Percentiles rank a stretch among this genome's conserved stretches.
Conservation (phyloP, 345 rosid species). For the Lepidium aucheri region DNA sequence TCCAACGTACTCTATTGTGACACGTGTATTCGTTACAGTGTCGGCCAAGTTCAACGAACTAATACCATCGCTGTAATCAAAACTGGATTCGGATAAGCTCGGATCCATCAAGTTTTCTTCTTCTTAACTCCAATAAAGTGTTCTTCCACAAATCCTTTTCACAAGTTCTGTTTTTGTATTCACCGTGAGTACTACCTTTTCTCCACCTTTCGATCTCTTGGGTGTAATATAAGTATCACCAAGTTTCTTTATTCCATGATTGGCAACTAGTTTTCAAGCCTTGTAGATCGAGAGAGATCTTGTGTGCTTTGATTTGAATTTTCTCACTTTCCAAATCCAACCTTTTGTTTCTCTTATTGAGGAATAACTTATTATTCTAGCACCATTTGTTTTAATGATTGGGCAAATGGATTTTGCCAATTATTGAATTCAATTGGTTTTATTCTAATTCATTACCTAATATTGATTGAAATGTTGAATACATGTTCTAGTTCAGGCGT, state of each 20-base stretch:
- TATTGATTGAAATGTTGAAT: neutral
- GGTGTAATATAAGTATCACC: neutral
- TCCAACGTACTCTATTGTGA: constrained; percentile 7
- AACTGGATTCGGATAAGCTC: neutral
- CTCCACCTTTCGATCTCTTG: neutral
- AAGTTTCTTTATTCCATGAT: neutral
- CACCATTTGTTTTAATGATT: neutral
- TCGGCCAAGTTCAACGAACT: constrained; percentile 21
- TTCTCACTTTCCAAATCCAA: neutral
- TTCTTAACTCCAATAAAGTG: neutral
- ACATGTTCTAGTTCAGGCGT: neutral
- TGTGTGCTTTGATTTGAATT: neutral
- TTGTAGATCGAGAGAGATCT: constrained; percentile 1
- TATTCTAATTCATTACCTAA: neutral
- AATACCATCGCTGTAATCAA: neutral
- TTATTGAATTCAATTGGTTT: neutral
- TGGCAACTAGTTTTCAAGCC: neutral
- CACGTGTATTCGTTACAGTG: constrained; percentile 19
- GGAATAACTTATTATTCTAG: neutral
- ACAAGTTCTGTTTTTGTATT: neutral
- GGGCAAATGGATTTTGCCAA: neutral
- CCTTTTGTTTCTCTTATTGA: neutral
- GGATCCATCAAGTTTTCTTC: neutral
- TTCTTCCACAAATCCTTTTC: neutral
- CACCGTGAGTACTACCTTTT: constrained; percentile 3